phyloP scores from a whole-genome alignment of 164 flowering plant species.

The Chimonanthus praecox region DNA sequence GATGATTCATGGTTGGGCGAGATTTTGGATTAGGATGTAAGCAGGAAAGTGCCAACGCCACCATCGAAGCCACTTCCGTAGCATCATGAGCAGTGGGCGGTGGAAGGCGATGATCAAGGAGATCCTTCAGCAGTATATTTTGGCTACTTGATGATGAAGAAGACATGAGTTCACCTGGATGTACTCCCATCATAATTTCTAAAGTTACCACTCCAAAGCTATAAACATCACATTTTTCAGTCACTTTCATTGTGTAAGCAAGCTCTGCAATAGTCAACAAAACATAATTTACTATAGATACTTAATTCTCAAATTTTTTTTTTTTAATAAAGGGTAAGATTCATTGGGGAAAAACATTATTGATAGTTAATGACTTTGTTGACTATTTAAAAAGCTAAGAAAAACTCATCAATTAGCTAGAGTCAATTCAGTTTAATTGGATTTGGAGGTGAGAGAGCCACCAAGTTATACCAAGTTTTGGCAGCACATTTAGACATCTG shows the following conservation, averaged over 20 bases:
- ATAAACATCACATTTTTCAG: constrained; percentile 66
- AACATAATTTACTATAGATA: too few relatives aligned
- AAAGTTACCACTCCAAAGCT: constrained; percentile 69
- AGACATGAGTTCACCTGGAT: constrained; percentile 55
- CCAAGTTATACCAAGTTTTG: too few relatives aligned
- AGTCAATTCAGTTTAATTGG: too few relatives aligned
- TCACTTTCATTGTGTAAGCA: constrained; percentile 45
- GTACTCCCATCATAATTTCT: constrained; percentile 63
- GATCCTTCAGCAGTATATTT: not conserved
- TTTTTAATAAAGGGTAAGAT: too few relatives aligned
- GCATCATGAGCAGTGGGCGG: not conserved
- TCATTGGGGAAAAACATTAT: too few relatives aligned
- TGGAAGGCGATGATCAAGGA: not conserved
- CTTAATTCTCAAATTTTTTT: too few relatives aligned
- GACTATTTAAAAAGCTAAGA: too few relatives aligned
- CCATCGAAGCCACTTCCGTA: not conserved
- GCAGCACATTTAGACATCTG: too few relatives aligned
- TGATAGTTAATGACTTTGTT: too few relatives aligned
- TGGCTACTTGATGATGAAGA: constrained; percentile 17
- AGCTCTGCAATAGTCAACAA: constrained; percentile 34
- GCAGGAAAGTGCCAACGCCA: not conserved
- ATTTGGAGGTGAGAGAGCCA: too few relatives aligned
- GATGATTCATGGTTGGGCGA: not conserved
- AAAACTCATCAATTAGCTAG: too few relatives aligned
- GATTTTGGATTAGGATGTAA: not conserved